Percentiles rank a stretch among this genome's conserved stretches.
phyloP scores from a whole-genome alignment of 495 filamentous ascomycete genomes.

The Geopyxis carbonaria region DNA sequence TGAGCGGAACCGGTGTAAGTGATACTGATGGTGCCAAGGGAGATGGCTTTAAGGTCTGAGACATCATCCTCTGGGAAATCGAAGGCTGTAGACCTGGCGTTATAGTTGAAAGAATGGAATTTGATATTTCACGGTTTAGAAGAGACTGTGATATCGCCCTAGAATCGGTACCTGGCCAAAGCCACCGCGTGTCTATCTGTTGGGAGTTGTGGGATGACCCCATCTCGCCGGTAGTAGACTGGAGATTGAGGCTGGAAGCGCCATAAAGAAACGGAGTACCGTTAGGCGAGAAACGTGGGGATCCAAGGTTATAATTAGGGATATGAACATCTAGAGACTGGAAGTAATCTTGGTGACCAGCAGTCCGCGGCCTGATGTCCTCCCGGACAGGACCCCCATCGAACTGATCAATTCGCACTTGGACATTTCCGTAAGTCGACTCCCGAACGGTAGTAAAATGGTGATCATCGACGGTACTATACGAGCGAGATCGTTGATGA shows the following conservation, averaged over 20 bases:
- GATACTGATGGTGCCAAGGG: constrained; percentile 28
- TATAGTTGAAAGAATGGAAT: constrained; percentile 1
- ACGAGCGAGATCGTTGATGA: constrained; percentile 43
- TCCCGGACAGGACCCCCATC: constrained; percentile 46
- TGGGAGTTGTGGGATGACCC: constrained; percentile 36
- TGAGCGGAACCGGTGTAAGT: constrained; percentile 28
- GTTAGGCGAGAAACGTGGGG: constrained; percentile 59
- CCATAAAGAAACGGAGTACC: constrained; percentile 68
- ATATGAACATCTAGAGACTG: constrained; percentile 62
- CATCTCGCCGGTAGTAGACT: constrained; percentile 23
- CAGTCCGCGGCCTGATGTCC: constrained; percentile 41
- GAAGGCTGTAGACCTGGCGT: background rate
- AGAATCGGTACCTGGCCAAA: constrained; percentile 29
- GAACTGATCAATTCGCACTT: constrained; percentile 64
- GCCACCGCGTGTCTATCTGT: constrained; percentile 30
- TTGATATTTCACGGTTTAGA: constrained; percentile 9
- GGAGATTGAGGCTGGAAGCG: constrained; percentile 40
- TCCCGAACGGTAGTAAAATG: constrained; percentile 29
- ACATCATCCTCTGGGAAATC: constrained; percentile 1
- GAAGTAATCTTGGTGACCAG: constrained; percentile 36
- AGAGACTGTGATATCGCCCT: constrained; percentile 19
- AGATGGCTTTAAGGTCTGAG: constrained; percentile 10
- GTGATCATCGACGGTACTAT: constrained; percentile 45
- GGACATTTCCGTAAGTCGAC: constrained; percentile 42
- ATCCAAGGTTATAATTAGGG: constrained; percentile 71